Percentiles rank a stretch among this genome's conserved stretches.
Evolutionary conservation across 2,329 filamentous ascomycete genomes (phyloP).

Genomic region (Elsinoe fawcettii): DNA sequence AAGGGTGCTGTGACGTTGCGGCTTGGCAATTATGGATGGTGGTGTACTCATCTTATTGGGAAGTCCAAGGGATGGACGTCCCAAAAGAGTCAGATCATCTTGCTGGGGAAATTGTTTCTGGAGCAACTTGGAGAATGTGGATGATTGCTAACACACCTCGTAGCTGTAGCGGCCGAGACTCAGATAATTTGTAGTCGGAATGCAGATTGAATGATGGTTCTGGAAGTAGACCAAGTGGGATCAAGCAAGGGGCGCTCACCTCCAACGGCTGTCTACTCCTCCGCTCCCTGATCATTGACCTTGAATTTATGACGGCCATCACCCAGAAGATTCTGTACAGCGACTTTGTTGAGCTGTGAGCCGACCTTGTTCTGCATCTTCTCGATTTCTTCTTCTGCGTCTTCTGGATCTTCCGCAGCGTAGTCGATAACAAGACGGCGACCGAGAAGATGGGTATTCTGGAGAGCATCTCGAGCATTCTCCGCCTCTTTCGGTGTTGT

Average conservation of each 20-base stretch:
- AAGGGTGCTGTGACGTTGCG: constrained; percentile 11
- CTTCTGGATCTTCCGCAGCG: constrained; percentile 77
- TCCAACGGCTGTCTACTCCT: constrained; percentile 43
- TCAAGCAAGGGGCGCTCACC: constrained; percentile 12
- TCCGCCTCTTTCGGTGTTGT: constrained; percentile 80
- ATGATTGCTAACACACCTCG: not conserved
- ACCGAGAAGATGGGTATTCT: constrained; percentile 87
- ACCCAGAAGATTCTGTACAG: constrained; percentile 78
- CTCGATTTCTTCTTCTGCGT: constrained; percentile 91
- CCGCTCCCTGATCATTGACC: constrained; percentile 50
- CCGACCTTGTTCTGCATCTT: constrained; percentile 96
- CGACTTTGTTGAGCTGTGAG: constrained; percentile 82
- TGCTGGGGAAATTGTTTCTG: not conserved
- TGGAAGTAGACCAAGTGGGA: constrained; percentile 1
- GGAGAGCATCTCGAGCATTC: constrained; percentile 83
- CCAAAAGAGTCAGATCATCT: constrained; percentile 1
- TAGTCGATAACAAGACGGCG: constrained; percentile 85
- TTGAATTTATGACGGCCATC: constrained; percentile 73
- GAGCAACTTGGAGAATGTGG: constrained; percentile 2
- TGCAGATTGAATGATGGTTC: not conserved
- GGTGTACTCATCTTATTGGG: constrained; percentile 13
- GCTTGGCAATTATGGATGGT: not conserved
- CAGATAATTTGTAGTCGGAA: not conserved
- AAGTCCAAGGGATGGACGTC: constrained; percentile 9
- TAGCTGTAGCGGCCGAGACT: constrained; percentile 4